phyloP scores from a whole-genome alignment of 2,329 filamentous ascomycete species.

The Tolypocladium inflatum region DNA sequence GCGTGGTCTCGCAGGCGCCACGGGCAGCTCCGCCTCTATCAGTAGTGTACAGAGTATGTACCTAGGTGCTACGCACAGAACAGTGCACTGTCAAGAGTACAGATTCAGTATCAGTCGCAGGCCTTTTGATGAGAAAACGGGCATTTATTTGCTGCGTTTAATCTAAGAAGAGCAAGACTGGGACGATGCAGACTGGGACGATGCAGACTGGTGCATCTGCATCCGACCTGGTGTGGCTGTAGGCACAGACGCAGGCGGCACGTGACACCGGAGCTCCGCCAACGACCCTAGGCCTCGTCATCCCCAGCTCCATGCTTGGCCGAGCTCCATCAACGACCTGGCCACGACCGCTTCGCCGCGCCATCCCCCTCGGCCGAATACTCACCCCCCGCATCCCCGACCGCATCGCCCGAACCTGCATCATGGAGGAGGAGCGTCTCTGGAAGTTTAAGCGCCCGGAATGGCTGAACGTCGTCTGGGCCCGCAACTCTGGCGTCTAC shows the following conservation, averaged over 20 bases:
- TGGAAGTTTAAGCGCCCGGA: constrained; percentile 59
- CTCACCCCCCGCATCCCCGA: neutral
- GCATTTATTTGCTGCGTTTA: too few relatives aligned
- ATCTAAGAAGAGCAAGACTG: too few relatives aligned
- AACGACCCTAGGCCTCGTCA: neutral
- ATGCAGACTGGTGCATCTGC: too few relatives aligned
- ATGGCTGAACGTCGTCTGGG: constrained; percentile 56
- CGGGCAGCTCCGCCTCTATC: neutral
- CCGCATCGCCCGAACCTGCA: constrained; percentile 4
- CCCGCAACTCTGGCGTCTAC: constrained; percentile 56
- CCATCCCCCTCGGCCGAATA: neutral
- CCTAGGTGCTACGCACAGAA: neutral
- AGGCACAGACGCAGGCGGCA: neutral
- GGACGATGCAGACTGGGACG: too few relatives aligned
- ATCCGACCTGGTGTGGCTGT: too few relatives aligned
- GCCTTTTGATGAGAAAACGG: too few relatives aligned
- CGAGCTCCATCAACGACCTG: neutral
- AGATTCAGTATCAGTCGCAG: neutral
- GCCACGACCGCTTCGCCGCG: neutral
- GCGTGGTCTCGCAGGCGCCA: neutral
- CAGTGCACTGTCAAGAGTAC: neutral
- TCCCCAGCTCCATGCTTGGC: neutral
- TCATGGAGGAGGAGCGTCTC: constrained; percentile 55
- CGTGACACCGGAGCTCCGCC: neutral
- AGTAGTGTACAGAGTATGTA: neutral